Conservation (phyloP, 1,284 basidiomycete genomes). For the Melanopsichium pennsylvanicum region DNA sequence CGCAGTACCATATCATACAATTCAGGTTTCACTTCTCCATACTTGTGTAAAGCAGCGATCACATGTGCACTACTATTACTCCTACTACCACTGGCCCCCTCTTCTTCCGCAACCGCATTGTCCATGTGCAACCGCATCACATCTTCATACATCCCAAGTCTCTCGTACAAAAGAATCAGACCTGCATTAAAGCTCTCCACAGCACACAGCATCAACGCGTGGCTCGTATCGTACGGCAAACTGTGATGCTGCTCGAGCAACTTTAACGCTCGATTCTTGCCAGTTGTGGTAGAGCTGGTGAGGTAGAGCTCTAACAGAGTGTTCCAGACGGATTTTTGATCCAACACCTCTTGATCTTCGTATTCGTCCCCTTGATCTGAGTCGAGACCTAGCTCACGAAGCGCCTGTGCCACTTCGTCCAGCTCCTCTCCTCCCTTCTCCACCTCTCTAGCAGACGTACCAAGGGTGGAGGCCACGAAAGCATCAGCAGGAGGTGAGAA, state of each 20-base stretch:
- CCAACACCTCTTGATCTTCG: slow-evolving; percentile 72
- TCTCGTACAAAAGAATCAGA: slow-evolving; percentile 88
- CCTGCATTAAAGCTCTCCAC: slow-evolving; percentile 82
- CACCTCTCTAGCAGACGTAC: slow-evolving; percentile 2
- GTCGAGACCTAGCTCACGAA: slow-evolving; percentile 21
- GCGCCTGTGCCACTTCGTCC: slow-evolving; percentile 20
- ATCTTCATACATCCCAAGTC: slow-evolving; percentile 93
- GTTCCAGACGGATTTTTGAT: slow-evolving; percentile 92
- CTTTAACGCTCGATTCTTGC: slow-evolving; percentile 33
- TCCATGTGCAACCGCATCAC: slow-evolving; percentile 87
- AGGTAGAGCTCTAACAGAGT: slow-evolving; percentile 94
- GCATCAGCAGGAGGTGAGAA: slow-evolving; percentile 4
- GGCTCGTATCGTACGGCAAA: slow-evolving; percentile 85
- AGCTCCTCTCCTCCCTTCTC: slow-evolving; percentile 5
- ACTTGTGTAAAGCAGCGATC: slow-evolving; percentile 75
- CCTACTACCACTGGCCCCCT: slow-evolving; percentile 65
- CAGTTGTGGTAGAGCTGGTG: slow-evolving; percentile 60
- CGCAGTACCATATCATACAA: slow-evolving; percentile 89
- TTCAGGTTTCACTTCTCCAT: slow-evolving; percentile 76
- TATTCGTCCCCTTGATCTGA: slow-evolving; percentile 58
- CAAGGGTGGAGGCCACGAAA: slow-evolving; percentile 3
- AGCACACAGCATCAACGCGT: slow-evolving; percentile 91
- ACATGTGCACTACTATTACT: too few relatives aligned
- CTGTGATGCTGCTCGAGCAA: slow-evolving; percentile 50
- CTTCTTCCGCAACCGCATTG: slow-evolving; percentile 68